phyloP scores from a whole-genome alignment of 2,329 filamentous ascomycete genomes.

The Claviceps purpurea region DNA sequence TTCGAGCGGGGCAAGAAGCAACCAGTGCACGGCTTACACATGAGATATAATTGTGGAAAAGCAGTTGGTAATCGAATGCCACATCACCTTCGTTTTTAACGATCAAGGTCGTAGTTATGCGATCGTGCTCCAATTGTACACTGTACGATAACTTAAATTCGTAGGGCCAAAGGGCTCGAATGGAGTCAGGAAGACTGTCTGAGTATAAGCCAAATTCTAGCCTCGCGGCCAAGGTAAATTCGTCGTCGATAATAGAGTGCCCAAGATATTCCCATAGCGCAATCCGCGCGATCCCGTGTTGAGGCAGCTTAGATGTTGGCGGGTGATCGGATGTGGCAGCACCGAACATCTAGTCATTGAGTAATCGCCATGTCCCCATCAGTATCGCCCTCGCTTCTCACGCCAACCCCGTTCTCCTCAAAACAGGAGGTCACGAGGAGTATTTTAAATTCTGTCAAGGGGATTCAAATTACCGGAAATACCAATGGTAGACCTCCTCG shows the following conservation, averaged over 20 bases:
- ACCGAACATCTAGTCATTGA: conserved; percentile 61
- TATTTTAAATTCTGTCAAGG: background rate
- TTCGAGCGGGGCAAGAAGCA: background rate
- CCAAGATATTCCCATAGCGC: conserved; percentile 89
- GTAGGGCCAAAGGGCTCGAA: conserved; percentile 65
- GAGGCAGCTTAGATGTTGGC: conserved; percentile 66
- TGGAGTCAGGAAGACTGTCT: conserved; percentile 53
- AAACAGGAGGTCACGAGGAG: background rate
- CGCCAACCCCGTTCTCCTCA: background rate
- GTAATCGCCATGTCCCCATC: background rate
- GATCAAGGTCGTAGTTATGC: conserved; percentile 67
- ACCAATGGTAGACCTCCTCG: conserved; percentile 85
- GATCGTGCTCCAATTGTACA: conserved; percentile 65
- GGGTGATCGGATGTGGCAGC: conserved; percentile 62
- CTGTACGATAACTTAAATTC: conserved; percentile 88
- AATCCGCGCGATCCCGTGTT: conserved; percentile 90
- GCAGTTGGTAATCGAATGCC: conserved; percentile 79
- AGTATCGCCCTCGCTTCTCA: background rate
- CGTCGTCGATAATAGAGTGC: conserved; percentile 49
- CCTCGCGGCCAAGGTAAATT: conserved; percentile 59
- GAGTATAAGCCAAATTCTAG: conserved; percentile 87
- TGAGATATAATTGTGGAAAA: conserved; percentile 81
- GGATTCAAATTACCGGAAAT: conserved; percentile 59
- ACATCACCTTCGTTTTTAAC: conserved; percentile 76
- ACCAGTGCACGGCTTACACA: conserved; percentile 49